Evolutionary conservation across 2,329 filamentous ascomycete genomes (phyloP), one percentile per base, ranked within the genome.

Genomic region (Colletotrichum orbiculare): DNA sequence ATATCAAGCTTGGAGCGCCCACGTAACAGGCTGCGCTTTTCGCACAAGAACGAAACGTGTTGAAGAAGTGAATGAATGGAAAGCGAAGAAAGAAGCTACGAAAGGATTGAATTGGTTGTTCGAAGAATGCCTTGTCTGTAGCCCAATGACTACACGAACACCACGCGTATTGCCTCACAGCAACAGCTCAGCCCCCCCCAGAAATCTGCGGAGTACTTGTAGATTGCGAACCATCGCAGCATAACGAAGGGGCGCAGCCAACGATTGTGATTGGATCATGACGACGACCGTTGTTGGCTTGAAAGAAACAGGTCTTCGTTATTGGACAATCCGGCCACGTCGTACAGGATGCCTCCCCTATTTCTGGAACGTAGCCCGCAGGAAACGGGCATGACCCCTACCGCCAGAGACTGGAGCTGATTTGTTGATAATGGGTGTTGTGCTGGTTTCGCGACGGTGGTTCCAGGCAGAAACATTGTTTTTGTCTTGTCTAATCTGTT

Each of bases 201-300:
- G 25, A 48, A n/a, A 45, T 50, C 50, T 52, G 62, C 62, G 41
- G 54, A 55, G 56, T 42, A 25, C 3, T 25, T 25, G 25, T 25
- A 48, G 46, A 65, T 37, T 42, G 64, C 64, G 60, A 64, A 65
- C 64, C 50, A 56, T 54, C 54, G 52, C 46, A 60, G 46, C 64
- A 66, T 58, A 6, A 48, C 47, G 57, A 37, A 53, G 63, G 63
- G 42, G 59, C 37, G n/a, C 34, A 42, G 56, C 17, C 17, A 25
- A 33, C n/a, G 47, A 12, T 15, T 46, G 56, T 65, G 65, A 67
- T 67, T 67, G 65, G 65, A 53, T 65, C 62, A 67, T 66, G 61
- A 47, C 43, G 56, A 53, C 65, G 62, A 66, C 65, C 62, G 54
- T 56, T 25, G 47, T 56, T 56, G 47, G 55, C 53, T 15, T 37